Evolutionary conservation across 345 rosid species (phyloP).

Genomic region (Cardamine chenopodiifolia): DNA sequence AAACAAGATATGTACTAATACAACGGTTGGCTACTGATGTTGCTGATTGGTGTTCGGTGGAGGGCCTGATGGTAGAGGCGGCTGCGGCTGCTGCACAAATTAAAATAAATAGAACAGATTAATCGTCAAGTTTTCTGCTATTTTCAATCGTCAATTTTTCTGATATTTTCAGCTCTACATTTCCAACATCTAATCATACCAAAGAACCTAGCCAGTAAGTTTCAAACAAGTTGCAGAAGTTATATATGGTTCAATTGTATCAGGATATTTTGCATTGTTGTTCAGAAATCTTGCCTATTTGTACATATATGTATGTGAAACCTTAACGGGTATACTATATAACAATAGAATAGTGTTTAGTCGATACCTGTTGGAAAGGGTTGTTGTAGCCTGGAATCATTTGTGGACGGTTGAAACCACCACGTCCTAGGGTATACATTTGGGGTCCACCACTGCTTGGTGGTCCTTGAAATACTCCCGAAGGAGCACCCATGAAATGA

Average conservation of each 20-base stretch:
- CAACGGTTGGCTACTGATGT: constrained; percentile 39
- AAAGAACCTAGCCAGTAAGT: constrained; percentile 8
- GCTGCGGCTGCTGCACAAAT: constrained; percentile 37
- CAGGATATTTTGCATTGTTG: neutral
- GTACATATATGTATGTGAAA: neutral
- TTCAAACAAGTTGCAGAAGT: neutral
- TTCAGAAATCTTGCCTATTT: constrained; percentile 4
- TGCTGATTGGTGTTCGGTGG: constrained; percentile 40
- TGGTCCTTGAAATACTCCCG: constrained; percentile 70
- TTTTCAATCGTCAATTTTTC: neutral
- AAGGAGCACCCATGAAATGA: constrained; percentile 73
- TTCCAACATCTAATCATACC: constrained; percentile 4
- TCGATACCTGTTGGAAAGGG: constrained; percentile 60
- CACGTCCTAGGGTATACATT: constrained; percentile 79
- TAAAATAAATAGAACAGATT: constrained; percentile 2
- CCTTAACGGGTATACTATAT: neutral
- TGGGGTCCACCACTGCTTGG: constrained; percentile 85
- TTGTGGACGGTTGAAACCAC: constrained; percentile 76
- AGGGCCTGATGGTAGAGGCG: constrained; percentile 43
- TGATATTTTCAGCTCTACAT: neutral
- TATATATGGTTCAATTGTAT: neutral
- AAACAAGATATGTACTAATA: constrained; percentile 29
- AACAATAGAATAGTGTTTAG: constrained; percentile 4
- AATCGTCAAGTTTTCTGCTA: neutral
- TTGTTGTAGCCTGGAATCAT: constrained; percentile 89